Evolutionary conservation across 2,329 filamentous ascomycete genomes (phyloP).

Genomic region (Magnaporthales sp.): DNA sequence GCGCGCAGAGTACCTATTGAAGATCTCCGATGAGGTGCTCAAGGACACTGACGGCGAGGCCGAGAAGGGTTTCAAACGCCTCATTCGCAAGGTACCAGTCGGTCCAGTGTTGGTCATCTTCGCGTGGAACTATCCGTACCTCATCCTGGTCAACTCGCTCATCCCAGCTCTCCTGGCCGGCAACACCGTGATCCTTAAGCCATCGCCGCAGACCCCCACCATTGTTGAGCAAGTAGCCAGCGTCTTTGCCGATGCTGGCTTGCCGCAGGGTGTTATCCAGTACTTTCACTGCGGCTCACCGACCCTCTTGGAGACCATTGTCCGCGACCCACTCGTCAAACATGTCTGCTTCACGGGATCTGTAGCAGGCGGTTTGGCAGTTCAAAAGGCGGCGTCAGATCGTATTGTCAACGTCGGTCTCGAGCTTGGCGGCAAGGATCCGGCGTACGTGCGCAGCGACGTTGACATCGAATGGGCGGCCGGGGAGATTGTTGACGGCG

Average conservation of each 20-base stretch:
- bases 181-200: constrained; percentile 89
- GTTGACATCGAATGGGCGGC: constrained; percentile 88
- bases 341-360: constrained; percentile 92
- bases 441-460: constrained; percentile 78
- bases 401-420: constrained; percentile 80
- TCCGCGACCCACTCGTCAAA: constrained; percentile 67
- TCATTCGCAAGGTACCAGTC: constrained; percentile 79
- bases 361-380: constrained; percentile 75
- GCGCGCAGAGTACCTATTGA: constrained; percentile 77
- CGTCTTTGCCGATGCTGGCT: constrained; percentile 70
- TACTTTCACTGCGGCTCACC: constrained; percentile 86
- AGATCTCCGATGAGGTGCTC: constrained; percentile 70
- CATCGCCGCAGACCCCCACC: constrained; percentile 89
- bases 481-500: constrained; percentile 88
- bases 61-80: constrained; percentile 84
- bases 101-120: constrained; percentile 86
- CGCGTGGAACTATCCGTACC: constrained; percentile 96
- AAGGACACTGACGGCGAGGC: constrained; percentile 73
- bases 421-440: constrained; percentile 91
- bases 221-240: constrained; percentile 76
- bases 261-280: constrained; percentile 78
- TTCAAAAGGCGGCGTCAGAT: constrained; percentile 77
- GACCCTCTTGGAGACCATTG: constrained; percentile 65
- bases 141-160: constrained; percentile 87
- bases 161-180: constrained; percentile 86